Conservation (phyloP, 192 early-diverging fungal species). For the Umbelopsis sp. region DNA sequence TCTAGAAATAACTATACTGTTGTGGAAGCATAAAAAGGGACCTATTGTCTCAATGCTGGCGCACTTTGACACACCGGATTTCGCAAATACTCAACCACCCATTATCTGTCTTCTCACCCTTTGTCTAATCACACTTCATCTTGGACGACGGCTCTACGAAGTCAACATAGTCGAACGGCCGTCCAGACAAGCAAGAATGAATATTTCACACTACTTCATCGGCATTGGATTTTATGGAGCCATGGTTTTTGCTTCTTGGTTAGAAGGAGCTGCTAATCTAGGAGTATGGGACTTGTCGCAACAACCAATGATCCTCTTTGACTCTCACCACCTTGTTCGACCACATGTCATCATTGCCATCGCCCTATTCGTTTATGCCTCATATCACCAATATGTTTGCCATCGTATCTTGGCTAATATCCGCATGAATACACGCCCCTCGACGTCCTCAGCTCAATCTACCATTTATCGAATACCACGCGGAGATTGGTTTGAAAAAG, state of each 20-base stretch:
- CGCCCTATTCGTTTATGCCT: conserved; percentile 54
- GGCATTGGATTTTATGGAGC: conserved; percentile 67
- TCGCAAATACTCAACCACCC: not conserved
- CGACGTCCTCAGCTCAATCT: not conserved
- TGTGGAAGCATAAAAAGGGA: not conserved
- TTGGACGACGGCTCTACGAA: conserved; percentile 49
- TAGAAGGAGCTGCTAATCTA: conserved; percentile 45
- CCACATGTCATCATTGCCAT: conserved; percentile 34
- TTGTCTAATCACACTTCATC: conserved; percentile 41
- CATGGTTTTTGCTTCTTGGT: conserved; percentile 51
- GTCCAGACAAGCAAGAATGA: conserved; percentile 48
- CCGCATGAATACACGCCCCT: conserved; percentile 25
- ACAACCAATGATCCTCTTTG: not conserved
- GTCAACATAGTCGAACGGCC: conserved; percentile 48
- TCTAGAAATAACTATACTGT: conserved; percentile 20
- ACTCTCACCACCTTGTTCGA: conserved; percentile 34
- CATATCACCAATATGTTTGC: conserved; percentile 64
- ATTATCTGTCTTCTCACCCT: conserved; percentile 29
- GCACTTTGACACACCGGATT: conserved; percentile 14
- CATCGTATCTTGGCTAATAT: conserved; percentile 68
- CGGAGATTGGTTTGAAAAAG: conserved; percentile 67
- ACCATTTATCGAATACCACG: conserved; percentile 57
- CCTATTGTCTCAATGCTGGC: conserved; percentile 17
- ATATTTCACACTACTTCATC: conserved; percentile 62
- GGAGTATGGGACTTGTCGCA: conserved; percentile 21